A percentile compares a stretch with the other conserved stretches of the same genome.
Evolutionary conservation across 2,329 filamentous ascomycete genomes (phyloP).

Genomic region (Trichoderma koningii): DNA sequence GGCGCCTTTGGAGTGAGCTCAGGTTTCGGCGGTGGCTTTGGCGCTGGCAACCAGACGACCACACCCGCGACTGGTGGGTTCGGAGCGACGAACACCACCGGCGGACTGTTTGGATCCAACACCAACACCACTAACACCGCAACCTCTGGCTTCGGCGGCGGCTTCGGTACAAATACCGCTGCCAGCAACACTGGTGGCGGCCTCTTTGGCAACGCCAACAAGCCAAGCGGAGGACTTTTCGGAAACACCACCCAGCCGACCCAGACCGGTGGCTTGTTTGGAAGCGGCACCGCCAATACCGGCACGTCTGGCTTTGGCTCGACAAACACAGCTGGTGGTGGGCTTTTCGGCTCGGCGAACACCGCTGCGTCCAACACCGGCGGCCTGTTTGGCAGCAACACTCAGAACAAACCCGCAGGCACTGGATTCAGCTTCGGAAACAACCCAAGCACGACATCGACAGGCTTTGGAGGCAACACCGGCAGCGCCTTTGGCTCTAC

Average conservation of each 20-base stretch:
- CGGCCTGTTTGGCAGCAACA: slow-evolving; percentile 48
- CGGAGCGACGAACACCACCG: slow-evolving; percentile 30
- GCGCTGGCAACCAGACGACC: slow-evolving; percentile 40
- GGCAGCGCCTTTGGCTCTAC: slow-evolving; percentile 44
- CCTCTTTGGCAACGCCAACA: slow-evolving; percentile 34
- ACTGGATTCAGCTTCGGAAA: slow-evolving; percentile 49
- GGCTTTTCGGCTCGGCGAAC: slow-evolving; percentile 39
- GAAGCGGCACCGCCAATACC: slow-evolving; percentile 35
- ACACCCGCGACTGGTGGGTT: slow-evolving; percentile 40
- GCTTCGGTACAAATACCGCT: slow-evolving; percentile 42
- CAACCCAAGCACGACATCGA: slow-evolving; percentile 37
- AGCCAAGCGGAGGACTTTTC: slow-evolving; percentile 44
- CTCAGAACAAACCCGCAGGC: slow-evolving; percentile 41
- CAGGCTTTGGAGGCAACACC: slow-evolving; percentile 34
- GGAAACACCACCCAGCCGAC: slow-evolving; percentile 34
- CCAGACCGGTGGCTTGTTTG: slow-evolving; percentile 45
- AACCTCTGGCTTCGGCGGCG: slow-evolving; percentile 36
- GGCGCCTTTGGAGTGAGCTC: slow-evolving; percentile 75
- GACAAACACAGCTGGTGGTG: slow-evolving; percentile 34
- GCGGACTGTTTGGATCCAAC: slow-evolving; percentile 43
- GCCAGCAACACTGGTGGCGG: slow-evolving; percentile 34
- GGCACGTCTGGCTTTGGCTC: slow-evolving; percentile 45
- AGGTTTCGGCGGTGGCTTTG: slow-evolving; percentile 55
- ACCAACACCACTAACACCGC: slow-evolving; percentile 36
- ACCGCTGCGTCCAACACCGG: slow-evolving; percentile 33